Evolutionary conservation across 805 yeast species (phyloP).

Genomic region (Groenewaldozyma tartarivorans): DNA sequence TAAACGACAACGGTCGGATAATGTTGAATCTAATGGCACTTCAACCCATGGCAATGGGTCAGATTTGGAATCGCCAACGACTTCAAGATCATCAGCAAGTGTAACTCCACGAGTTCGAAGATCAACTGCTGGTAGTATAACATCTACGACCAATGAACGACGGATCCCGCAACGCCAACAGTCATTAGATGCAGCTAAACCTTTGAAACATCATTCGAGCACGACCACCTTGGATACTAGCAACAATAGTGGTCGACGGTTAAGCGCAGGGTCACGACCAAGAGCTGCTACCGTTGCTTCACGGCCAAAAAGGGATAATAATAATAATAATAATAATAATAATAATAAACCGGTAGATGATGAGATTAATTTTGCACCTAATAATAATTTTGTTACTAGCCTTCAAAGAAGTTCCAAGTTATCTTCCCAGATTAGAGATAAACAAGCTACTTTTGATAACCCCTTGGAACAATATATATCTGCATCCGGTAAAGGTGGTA

Average conservation of each 20-base stretch:
- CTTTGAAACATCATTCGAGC: background rate
- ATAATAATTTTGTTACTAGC: too few species aligned
- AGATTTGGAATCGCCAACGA: slow-evolving; percentile 4
- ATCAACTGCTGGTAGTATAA: slow-evolving; percentile 5
- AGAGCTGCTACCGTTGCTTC: background rate
- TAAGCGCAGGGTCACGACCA: background rate
- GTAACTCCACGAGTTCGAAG: slow-evolving; percentile 12
- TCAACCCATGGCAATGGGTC: slow-evolving; percentile 5
- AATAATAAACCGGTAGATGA: background rate
- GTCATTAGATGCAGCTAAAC: background rate
- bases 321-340: too few species aligned
- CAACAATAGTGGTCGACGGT: background rate
- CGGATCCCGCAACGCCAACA: background rate
- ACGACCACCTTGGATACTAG: background rate
- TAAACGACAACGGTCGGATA: too few species aligned
- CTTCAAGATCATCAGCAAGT: slow-evolving; percentile 7
- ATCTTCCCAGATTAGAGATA: slow-evolving; percentile 22
- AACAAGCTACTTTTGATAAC: slow-evolving; percentile 22
- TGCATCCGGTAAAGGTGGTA: slow-evolving; percentile 28
- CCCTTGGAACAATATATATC: slow-evolving; percentile 28
- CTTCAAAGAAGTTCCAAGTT: slow-evolving; percentile 12
- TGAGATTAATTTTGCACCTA: background rate
- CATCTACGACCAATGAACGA: background rate
- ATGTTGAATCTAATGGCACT: background rate
- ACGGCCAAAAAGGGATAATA: background rate